phyloP scores from a whole-genome alignment of 2,329 filamentous ascomycete species.

The Colletotrichum camelliae region DNA sequence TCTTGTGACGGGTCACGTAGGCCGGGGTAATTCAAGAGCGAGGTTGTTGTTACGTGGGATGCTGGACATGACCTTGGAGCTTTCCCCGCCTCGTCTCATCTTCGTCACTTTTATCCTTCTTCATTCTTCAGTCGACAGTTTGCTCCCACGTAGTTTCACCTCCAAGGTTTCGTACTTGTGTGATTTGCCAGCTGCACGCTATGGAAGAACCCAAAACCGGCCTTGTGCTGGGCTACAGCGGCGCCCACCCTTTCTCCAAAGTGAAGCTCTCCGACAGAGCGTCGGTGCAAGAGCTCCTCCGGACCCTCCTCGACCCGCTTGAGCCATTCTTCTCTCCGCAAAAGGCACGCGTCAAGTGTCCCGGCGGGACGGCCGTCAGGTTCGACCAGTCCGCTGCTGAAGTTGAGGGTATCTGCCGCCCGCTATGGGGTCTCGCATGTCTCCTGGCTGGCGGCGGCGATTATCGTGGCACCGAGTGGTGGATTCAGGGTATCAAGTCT shows the following conservation, averaged over 20 bases:
- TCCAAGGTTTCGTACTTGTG: not conserved
- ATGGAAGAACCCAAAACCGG: conserved; percentile 21
- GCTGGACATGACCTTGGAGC: not conserved
- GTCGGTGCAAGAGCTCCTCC: conserved; percentile 66
- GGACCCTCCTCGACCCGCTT: conserved; percentile 72
- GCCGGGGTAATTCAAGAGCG: conserved; percentile 16
- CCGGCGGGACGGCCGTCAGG: conserved; percentile 73
- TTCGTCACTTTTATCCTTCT: not conserved
- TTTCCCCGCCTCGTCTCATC: not conserved
- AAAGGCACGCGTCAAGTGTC: conserved; percentile 69
- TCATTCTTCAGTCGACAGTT: not conserved
- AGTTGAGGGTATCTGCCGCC: conserved; percentile 77
- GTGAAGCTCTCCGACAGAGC: conserved; percentile 55
- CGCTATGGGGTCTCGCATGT: conserved; percentile 76
- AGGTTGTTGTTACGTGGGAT: not conserved
- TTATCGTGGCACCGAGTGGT: conserved; percentile 68
- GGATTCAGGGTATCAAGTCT: conserved; percentile 72
- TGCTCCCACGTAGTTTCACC: not conserved
- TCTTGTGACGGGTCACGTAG: not conserved
- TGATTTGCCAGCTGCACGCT: not conserved
- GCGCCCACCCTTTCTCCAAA: conserved; percentile 60
- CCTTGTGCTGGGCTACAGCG: conserved; percentile 54
- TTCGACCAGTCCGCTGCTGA: conserved; percentile 81
- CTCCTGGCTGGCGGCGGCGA: conserved; percentile 71
- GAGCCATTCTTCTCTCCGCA: conserved; percentile 73